phyloP scores from a whole-genome alignment of 2,329 filamentous ascomycete genomes.

The Microsporum audouinii region DNA sequence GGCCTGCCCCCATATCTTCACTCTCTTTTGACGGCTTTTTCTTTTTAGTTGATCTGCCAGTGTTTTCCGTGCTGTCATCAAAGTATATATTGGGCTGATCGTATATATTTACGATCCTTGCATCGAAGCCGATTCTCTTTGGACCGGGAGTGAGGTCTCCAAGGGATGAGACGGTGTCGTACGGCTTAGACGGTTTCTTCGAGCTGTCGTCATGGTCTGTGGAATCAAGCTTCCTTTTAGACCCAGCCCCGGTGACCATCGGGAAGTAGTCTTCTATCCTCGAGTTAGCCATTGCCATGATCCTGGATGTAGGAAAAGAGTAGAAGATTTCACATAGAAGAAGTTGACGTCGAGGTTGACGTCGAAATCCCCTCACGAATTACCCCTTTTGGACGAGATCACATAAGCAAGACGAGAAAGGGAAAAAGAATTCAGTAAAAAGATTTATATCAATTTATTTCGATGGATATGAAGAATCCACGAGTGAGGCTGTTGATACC shows the following conservation, averaged over 20 bases:
- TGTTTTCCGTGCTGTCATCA: not conserved
- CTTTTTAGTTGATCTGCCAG: not conserved
- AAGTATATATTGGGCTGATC: constrained; percentile 12
- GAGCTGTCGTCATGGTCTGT: not conserved
- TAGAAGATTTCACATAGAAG: not conserved
- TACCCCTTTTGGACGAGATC: constrained; percentile 1
- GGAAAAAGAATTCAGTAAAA: not conserved
- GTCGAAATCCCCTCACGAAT: constrained; percentile 2
- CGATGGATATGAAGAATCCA: not conserved
- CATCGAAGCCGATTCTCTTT: constrained; percentile 15
- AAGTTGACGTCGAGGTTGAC: not conserved
- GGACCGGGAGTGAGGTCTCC: constrained; percentile 17
- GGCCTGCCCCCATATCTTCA: not conserved
- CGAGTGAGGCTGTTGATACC: not conserved
- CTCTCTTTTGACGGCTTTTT: not conserved
- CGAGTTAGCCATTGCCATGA: not conserved
- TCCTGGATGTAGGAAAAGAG: not conserved
- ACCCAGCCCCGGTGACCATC: not conserved
- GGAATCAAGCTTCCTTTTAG: not conserved
- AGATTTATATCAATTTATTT: not conserved
- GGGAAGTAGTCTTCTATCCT: constrained; percentile 2
- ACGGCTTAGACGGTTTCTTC: not conserved
- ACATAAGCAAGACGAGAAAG: not conserved
- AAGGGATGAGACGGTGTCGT: constrained; percentile 7
- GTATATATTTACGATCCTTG: constrained; percentile 20